phyloP scores from a whole-genome alignment of 306 rosid genomes.

The Cercis canadensis region DNA sequence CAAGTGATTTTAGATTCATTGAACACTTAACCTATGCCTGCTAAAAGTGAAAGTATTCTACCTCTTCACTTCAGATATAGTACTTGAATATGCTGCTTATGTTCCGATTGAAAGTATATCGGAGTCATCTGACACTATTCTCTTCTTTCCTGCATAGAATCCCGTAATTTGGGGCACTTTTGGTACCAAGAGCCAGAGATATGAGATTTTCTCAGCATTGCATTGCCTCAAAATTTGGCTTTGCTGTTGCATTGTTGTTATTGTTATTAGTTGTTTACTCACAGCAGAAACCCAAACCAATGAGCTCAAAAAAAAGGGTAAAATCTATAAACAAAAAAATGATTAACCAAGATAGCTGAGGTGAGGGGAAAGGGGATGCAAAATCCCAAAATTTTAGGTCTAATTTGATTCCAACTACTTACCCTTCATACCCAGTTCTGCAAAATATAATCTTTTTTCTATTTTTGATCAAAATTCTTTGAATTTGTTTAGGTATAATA shows the following conservation, averaged over 20 bases:
- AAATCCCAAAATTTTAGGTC: background rate
- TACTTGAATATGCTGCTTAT: no score
- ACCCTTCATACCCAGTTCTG: constrained; percentile 10
- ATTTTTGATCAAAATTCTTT: background rate
- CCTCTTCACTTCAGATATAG: no score
- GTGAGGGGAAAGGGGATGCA: no score
- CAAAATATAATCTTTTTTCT: background rate
- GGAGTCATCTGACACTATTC: no score
- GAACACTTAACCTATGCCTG: background rate
- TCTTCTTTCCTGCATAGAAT: constrained; percentile 14
- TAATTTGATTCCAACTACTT: background rate
- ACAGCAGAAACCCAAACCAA: background rate
- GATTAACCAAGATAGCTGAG: no score
- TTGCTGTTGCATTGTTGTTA: background rate
- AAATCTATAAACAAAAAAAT: background rate
- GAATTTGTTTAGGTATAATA: background rate
- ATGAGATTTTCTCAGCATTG: no score
- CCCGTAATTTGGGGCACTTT: background rate
- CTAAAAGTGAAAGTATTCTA: no score
- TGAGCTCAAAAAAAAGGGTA: background rate
- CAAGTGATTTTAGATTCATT: no score
- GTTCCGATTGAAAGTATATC: no score
- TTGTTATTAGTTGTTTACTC: no score
- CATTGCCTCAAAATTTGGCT: background rate
- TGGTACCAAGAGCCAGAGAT: no score